These are phyloP conservation scores for Waltergamsia citrina DNA, from an alignment of 2,329 filamentous ascomycete species.

Conservation along the genomic window DNA sequence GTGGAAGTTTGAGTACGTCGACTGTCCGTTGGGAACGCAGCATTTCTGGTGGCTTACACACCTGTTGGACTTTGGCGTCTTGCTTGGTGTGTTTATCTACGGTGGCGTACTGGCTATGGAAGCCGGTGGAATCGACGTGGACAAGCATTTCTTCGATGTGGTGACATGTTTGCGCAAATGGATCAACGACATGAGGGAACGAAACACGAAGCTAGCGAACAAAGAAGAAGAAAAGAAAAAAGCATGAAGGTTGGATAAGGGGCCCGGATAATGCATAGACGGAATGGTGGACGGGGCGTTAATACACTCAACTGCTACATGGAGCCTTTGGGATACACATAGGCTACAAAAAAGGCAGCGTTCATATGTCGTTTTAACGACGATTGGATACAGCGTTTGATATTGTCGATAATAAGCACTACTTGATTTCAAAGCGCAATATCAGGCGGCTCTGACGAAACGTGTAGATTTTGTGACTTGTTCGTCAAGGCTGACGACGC, in stretches of 20 bases:
- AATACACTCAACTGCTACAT: too few species aligned
- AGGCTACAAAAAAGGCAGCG: too few species aligned
- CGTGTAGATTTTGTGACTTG: too few species aligned
- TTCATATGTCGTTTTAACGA: too few species aligned
- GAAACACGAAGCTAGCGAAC: slow-evolving; percentile 2
- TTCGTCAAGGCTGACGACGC: too few species aligned
- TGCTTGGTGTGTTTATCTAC: slow-evolving; percentile 14
- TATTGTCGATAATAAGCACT: too few species aligned
- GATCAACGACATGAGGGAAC: slow-evolving; percentile 5
- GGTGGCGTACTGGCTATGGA: slow-evolving; percentile 15
- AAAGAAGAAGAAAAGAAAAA: slow-evolving; percentile 11
- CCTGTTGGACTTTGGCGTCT: slow-evolving; percentile 51
- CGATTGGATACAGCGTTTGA: too few species aligned
- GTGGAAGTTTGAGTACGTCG: slow-evolving; percentile 75
- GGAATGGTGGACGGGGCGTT: too few species aligned
- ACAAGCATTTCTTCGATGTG: slow-evolving; percentile 10
- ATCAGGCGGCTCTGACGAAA: too few species aligned
- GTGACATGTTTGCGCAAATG: slow-evolving; percentile 9
- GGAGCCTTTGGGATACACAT: too few species aligned
- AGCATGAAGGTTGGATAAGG: slow-evolving; percentile 12
- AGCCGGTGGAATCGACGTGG: slow-evolving; percentile 22
- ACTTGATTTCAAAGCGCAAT: too few species aligned
- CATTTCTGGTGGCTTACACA: slow-evolving; percentile 94
- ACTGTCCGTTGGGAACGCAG: slow-evolving; percentile 73
- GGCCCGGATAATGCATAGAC: slow-evolving; percentile 5